Evolutionary conservation across 805 yeast genomes (phyloP).

Genomic region (Torulaspora quercuum): DNA sequence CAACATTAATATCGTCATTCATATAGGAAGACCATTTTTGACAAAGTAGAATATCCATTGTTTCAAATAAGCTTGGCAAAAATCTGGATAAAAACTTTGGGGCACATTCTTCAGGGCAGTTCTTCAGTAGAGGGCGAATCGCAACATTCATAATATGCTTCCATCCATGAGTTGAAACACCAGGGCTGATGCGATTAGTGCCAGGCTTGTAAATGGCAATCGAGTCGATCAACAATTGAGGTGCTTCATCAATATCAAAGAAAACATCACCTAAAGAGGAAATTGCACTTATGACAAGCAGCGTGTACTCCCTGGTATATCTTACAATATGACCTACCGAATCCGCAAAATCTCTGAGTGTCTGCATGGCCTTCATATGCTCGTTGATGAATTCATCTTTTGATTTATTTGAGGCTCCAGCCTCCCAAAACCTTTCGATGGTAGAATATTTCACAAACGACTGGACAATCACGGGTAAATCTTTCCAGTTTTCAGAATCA

Average conservation of each 20-base stretch:
- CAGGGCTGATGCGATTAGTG: constrained; percentile 48
- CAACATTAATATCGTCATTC: constrained; percentile 40
- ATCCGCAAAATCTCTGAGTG: constrained; percentile 94
- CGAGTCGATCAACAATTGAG: constrained; percentile 73
- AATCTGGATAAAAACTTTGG: constrained; percentile 70
- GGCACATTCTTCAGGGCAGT: constrained; percentile 74
- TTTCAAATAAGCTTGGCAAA: constrained; percentile 69
- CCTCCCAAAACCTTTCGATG: constrained; percentile 96
- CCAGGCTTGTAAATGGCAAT: constrained; percentile 66
- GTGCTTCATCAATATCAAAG: constrained; percentile 81
- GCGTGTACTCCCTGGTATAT: constrained; percentile 94
- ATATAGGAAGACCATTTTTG: constrained; percentile 59
- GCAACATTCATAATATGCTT: constrained; percentile 92
- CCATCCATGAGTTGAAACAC: constrained; percentile 94
- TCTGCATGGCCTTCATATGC: constrained; percentile 87
- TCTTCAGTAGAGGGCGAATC: constrained; percentile 77
- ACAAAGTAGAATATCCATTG: constrained; percentile 71
- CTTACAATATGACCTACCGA: constrained; percentile 94
- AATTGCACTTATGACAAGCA: constrained; percentile 82
- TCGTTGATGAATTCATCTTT: constrained; percentile 93
- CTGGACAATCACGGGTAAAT: constrained; percentile 83
- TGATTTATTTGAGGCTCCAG: constrained; percentile 91
- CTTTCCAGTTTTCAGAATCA: constrained; percentile 88
- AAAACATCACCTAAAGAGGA: constrained; percentile 86
- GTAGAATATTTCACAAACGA: constrained; percentile 86